phyloP scores from a whole-genome alignment of 2,329 filamentous ascomycete genomes.

The Thyridium curvatum region DNA sequence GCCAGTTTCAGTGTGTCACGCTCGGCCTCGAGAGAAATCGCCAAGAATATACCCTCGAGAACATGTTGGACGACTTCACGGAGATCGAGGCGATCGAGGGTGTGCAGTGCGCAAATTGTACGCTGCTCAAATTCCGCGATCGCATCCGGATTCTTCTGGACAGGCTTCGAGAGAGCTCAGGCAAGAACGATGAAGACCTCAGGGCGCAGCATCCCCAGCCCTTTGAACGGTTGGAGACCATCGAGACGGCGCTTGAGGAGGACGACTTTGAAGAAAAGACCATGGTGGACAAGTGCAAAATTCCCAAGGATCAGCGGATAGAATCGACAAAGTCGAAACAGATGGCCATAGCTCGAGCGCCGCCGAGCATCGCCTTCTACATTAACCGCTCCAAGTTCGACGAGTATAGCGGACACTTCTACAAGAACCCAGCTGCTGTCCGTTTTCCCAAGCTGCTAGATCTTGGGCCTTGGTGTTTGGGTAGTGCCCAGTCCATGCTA shows the following conservation, averaged over 20 bases:
- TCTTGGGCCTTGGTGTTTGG: constrained; percentile 79
- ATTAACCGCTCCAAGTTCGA: constrained; percentile 91
- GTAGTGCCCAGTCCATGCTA: constrained; percentile 37
- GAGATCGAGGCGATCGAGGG: constrained; percentile 79
- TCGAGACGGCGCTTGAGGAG: constrained; percentile 67
- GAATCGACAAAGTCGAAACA: constrained; percentile 84
- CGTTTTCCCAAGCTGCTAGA: constrained; percentile 70
- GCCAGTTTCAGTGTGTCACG: constrained; percentile 90
- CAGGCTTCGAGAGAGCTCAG: constrained; percentile 17
- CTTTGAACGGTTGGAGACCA: constrained; percentile 52
- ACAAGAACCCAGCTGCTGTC: constrained; percentile 78
- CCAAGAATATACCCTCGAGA: constrained; percentile 61
- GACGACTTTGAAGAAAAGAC: constrained; percentile 73
- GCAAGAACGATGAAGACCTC: constrained; percentile 34
- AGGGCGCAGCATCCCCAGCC: constrained; percentile 35
- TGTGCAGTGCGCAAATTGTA: constrained; percentile 89
- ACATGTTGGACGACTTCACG: constrained; percentile 80
- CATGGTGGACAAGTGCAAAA: constrained; percentile 57
- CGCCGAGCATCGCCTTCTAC: constrained; percentile 76
- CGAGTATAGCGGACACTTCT: constrained; percentile 69
- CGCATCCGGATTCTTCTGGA: constrained; percentile 42
- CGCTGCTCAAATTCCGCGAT: constrained; percentile 54
- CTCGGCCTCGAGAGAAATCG: constrained; percentile 66
- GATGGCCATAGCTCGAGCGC: constrained; percentile 75
- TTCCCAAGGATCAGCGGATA: constrained; percentile 60